Conservation (phyloP, 2,329 filamentous ascomycete species). For the Neofusicoccum umdonicola region DNA sequence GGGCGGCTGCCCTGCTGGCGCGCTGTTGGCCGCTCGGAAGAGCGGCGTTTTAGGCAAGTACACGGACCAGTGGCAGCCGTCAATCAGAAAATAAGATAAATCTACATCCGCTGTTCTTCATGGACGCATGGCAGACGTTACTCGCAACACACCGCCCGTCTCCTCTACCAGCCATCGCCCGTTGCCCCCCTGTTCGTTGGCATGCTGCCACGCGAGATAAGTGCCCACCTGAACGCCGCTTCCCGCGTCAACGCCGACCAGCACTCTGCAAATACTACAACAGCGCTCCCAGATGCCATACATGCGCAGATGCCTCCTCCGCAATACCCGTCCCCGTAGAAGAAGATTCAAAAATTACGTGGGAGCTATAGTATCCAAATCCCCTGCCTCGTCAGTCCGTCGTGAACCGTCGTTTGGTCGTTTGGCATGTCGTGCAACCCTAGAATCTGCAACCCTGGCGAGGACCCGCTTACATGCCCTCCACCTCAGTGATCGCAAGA, state of each 20-base stretch:
- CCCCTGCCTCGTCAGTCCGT: slow-evolving; percentile 1
- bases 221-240: neutral
- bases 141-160: neutral
- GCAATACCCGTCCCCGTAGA: neutral
- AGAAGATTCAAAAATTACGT: slow-evolving; percentile 17
- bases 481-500: slow-evolving; percentile 54
- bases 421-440: neutral
- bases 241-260: slow-evolving; percentile 6
- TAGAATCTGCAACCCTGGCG: neutral
- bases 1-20: neutral
- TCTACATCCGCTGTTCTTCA: slow-evolving; percentile 1
- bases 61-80: neutral
- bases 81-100: neutral
- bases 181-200: neutral
- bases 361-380: slow-evolving; percentile 14
- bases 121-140: slow-evolving; percentile 10
- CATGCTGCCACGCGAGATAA: neutral
- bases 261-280: slow-evolving; percentile 8
- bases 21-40: neutral
- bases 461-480: slow-evolving; percentile 19
- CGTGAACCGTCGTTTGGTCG: neutral
- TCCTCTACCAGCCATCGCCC: neutral
- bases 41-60: neutral
- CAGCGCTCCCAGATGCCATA: slow-evolving; percentile 15
- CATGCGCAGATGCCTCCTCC: slow-evolving; percentile 13